Conservation (phyloP, 2,329 filamentous ascomycete species). For the Sporothrix brasiliensis region DNA sequence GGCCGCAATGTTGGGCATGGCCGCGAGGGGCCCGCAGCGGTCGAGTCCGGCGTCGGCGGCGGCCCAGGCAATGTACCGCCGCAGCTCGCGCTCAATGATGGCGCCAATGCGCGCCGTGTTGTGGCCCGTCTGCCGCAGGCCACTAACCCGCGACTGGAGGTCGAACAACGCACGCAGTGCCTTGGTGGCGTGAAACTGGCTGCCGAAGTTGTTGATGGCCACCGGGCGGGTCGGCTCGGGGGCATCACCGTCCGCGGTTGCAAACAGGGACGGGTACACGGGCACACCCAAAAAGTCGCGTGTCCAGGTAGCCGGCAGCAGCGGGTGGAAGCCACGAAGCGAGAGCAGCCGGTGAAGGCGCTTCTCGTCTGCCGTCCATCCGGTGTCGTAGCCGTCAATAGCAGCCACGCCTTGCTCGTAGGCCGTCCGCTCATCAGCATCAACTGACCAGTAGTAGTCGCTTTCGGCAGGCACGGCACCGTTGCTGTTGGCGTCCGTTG, state of each 20-base stretch:
- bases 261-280: conserved; percentile 42
- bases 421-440: conserved; percentile 33
- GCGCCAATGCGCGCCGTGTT: conserved; percentile 39
- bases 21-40: conserved; percentile 32
- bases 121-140: conserved; percentile 41
- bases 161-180: conserved; percentile 44
- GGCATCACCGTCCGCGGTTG: conserved; percentile 34
- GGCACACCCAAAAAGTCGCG: conserved; percentile 43
- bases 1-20: conserved; percentile 47
- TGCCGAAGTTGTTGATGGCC: conserved; percentile 39
- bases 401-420: conserved; percentile 34
- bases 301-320: conserved; percentile 43
- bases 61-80: conserved; percentile 43
- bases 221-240: conserved; percentile 33
- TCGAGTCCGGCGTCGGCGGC: conserved; percentile 41
- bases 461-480: conserved; percentile 26
- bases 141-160: conserved; percentile 42
- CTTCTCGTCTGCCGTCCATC: conserved; percentile 42
- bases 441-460: conserved; percentile 36
- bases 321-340: conserved; percentile 44
- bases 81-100: conserved; percentile 41
- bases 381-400: conserved; percentile 34
- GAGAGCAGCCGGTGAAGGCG: conserved; percentile 43
- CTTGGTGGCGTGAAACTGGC: conserved; percentile 42
- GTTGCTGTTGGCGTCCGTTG: neutral